These are phyloP conservation scores for Chlorella sp. DNA, from an alignment of 139 green algal species.

Conservation along the genomic window DNA sequence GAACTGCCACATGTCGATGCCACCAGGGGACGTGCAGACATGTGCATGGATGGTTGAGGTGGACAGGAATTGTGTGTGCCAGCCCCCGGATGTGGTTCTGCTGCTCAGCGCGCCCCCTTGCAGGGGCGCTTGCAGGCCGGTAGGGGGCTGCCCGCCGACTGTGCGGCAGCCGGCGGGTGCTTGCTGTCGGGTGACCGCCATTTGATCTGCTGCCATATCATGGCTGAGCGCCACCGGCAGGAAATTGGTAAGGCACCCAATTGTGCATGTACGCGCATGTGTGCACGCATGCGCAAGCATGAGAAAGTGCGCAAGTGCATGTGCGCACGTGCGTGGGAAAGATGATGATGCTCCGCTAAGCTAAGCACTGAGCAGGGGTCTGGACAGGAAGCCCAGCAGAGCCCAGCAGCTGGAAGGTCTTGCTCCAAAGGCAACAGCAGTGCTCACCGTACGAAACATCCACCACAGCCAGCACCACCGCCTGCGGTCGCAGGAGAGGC, in stretches of 20 bases:
- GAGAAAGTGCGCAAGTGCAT: neutral
- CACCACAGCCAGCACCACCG: slow-evolving; percentile 91
- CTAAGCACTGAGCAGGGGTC: neutral
- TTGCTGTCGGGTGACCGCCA: slow-evolving; percentile 69
- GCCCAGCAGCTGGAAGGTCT: neutral
- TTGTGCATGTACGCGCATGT: neutral
- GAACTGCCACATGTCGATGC: no score
- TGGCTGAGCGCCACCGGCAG: slow-evolving; percentile 42
- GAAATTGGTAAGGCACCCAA: slow-evolving; percentile 80
- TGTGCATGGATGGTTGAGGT: neutral
- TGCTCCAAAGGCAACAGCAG: no score
- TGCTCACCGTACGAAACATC: slow-evolving; percentile 96
- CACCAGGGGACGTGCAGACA: neutral
- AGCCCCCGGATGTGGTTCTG: slow-evolving; percentile 11
- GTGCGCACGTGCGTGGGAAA: neutral
- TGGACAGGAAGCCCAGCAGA: neutral
- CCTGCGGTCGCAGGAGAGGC: neutral
- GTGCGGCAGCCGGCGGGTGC: slow-evolving; percentile 31
- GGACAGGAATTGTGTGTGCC: slow-evolving; percentile 7
- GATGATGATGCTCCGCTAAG: no score
- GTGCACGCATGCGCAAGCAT: neutral
- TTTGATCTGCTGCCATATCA: slow-evolving; percentile 73
- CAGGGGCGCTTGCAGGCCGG: neutral
- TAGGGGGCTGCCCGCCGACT: neutral
- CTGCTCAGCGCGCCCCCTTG: neutral